phyloP scores from a whole-genome alignment of 257 asterid species.

The Scutellaria barbata region DNA sequence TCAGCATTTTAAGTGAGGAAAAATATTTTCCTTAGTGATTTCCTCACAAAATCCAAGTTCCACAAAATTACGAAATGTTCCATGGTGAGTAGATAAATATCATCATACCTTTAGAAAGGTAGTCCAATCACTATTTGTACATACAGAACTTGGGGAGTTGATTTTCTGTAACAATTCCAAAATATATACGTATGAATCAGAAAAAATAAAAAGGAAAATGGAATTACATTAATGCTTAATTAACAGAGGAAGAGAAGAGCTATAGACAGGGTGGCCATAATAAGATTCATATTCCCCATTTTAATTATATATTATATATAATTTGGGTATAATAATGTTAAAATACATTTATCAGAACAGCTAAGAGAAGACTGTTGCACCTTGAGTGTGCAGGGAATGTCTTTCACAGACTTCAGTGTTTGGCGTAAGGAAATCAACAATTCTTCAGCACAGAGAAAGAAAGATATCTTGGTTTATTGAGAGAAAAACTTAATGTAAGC shows the following conservation, averaged over 20 bases:
- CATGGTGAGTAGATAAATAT: constrained; percentile 19
- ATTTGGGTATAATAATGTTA: constrained; percentile 29
- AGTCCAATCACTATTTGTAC: constrained; percentile 84
- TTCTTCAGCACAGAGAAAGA: constrained; percentile 84
- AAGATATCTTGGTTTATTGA: constrained; percentile 75
- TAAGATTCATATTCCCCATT: constrained; percentile 8
- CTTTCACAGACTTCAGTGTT: constrained; percentile 91
- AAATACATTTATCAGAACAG: constrained; percentile 28
- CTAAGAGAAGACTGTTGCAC: constrained; percentile 43
- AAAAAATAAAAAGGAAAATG: background rate
- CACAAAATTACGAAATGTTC: constrained; percentile 2
- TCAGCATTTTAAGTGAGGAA: background rate
- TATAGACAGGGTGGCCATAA: constrained; percentile 11
- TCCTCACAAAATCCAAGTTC: constrained; percentile 10
- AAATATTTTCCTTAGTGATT: background rate
- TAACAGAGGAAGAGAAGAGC: background rate
- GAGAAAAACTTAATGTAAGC: constrained; percentile 36
- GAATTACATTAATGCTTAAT: background rate
- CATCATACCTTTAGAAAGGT: constrained; percentile 84
- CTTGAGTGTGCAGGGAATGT: constrained; percentile 88
- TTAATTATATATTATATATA: constrained; percentile 23
- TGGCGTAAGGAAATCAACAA: constrained; percentile 79
- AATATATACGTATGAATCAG: constrained; percentile 29
- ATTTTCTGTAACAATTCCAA: constrained; percentile 66
- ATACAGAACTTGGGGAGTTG: constrained; percentile 87